phyloP scores from a whole-genome alignment of 768 basidiomycete species.

The Russula olivacea region DNA sequence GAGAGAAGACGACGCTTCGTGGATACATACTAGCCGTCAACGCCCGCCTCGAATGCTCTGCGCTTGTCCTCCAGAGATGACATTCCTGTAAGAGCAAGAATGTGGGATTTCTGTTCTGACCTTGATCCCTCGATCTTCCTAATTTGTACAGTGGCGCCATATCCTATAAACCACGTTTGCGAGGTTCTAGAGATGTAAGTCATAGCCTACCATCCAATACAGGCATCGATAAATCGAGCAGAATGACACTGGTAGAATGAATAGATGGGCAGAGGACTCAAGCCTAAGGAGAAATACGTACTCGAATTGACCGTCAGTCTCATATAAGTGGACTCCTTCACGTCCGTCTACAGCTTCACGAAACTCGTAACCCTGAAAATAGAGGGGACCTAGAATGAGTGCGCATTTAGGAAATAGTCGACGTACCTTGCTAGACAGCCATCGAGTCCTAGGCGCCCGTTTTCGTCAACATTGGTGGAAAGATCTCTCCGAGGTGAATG shows the following conservation, averaged over 20 bases:
- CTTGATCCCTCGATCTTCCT: slow-evolving; percentile 57
- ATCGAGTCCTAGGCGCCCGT: slow-evolving; percentile 43
- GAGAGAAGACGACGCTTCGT: neutral
- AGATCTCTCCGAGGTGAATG: slow-evolving; percentile 1
- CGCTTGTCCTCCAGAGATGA: slow-evolving; percentile 91
- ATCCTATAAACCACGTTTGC: slow-evolving; percentile 40
- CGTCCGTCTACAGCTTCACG: slow-evolving; percentile 79
- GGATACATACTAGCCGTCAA: slow-evolving; percentile 84
- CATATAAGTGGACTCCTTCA: slow-evolving; percentile 74
- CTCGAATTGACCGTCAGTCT: slow-evolving; percentile 78
- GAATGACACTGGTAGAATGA: slow-evolving; percentile 55
- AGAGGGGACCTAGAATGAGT: slow-evolving; percentile 1
- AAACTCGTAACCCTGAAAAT: slow-evolving; percentile 59
- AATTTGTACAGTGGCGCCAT: slow-evolving; percentile 80
- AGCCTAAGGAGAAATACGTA: slow-evolving; percentile 37
- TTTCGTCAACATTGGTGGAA: slow-evolving; percentile 6
- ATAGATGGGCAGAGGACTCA: neutral
- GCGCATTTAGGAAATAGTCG: neutral
- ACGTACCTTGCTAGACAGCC: slow-evolving; percentile 55
- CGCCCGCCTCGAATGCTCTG: slow-evolving; percentile 85
- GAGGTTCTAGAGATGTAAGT: neutral
- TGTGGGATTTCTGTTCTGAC: slow-evolving; percentile 35
- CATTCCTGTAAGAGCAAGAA: slow-evolving; percentile 89
- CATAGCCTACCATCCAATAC: slow-evolving; percentile 66
- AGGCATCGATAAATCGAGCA: slow-evolving; percentile 91